phyloP scores from a whole-genome alignment of 371 early-diverging fungal genomes.

The Lichtheimia corymbifera region DNA sequence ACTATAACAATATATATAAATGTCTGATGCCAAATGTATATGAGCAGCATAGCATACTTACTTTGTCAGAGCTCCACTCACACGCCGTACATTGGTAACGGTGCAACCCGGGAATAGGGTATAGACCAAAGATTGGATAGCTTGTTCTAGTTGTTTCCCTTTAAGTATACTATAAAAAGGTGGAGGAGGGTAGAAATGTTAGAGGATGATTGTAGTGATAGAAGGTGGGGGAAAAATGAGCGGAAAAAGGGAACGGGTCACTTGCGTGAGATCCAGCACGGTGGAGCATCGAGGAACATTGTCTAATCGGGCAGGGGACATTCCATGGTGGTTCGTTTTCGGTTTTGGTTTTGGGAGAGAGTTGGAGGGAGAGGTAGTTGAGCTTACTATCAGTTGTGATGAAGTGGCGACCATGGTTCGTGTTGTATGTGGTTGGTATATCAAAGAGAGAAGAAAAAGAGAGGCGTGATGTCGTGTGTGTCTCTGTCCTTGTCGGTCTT shows the following conservation, averaged over 20 bases:
- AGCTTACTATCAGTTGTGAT: slow-evolving; percentile 17
- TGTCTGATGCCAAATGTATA: background rate
- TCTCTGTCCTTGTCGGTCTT: too few relatives aligned
- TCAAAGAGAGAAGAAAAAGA: slow-evolving; percentile 8
- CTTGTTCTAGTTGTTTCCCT: slow-evolving; percentile 28
- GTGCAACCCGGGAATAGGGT: slow-evolving; percentile 37
- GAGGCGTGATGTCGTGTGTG: slow-evolving; percentile 14
- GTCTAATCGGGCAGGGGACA: background rate
- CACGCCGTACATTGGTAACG: slow-evolving; percentile 39
- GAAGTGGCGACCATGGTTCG: background rate
- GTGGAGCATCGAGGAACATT: slow-evolving; percentile 28
- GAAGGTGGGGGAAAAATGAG: too few relatives aligned
- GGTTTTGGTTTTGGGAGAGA: slow-evolving; percentile 7
- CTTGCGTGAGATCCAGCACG: slow-evolving; percentile 34
- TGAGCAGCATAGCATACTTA: slow-evolving; percentile 10
- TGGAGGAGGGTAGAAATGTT: background rate
- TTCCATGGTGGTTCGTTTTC: slow-evolving; percentile 3
- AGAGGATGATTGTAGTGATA: background rate
- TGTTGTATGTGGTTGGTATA: background rate
- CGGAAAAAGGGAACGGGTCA: background rate
- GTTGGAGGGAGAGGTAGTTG: slow-evolving; percentile 9
- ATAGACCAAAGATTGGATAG: slow-evolving; percentile 20
- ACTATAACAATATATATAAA: slow-evolving; percentile 17
- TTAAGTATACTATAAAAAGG: slow-evolving; percentile 25
- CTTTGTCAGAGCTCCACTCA: slow-evolving; percentile 91